These are phyloP conservation scores for Parastagonospora avenae DNA, from an alignment of 2,329 filamentous ascomycete species.

Conservation along the genomic window DNA sequence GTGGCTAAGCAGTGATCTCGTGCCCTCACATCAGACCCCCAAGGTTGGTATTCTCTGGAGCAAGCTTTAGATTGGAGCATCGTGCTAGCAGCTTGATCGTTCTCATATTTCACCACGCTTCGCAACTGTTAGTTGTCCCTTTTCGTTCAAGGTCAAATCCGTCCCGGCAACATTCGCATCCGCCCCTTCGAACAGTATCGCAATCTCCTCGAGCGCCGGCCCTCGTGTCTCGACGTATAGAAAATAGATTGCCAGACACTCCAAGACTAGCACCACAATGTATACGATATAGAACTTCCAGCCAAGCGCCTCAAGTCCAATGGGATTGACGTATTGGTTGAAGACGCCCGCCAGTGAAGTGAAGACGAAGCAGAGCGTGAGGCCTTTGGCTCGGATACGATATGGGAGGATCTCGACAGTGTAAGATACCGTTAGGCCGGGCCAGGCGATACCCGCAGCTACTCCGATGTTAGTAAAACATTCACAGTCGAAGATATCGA, in stretches of 20 bases:
- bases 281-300: conserved; percentile 45
- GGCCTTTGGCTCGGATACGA: conserved; percentile 53
- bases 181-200: conserved; percentile 22
- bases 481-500: conserved; percentile 11
- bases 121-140: not conserved
- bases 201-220: conserved; percentile 25
- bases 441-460: conserved; percentile 46
- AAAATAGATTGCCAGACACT: conserved; percentile 27
- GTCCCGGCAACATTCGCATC: conserved; percentile 19
- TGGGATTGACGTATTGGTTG: conserved; percentile 62
- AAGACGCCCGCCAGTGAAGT: conserved; percentile 61
- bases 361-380: conserved; percentile 56
- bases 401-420: conserved; percentile 56
- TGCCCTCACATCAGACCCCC: too few relatives aligned
- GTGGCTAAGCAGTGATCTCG: too few relatives aligned
- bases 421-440: conserved; percentile 58
- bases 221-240: conserved; percentile 32
- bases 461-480: conserved; percentile 49
- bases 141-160: conserved; percentile 6
- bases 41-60: too few relatives aligned
- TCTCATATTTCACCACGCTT: too few relatives aligned
- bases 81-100: too few relatives aligned
- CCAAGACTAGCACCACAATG: conserved; percentile 29
- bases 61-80: too few relatives aligned
- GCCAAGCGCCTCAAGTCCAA: conserved; percentile 33